Evolutionary conservation across 2,329 filamentous ascomycete species (phyloP), one percentile per base, ranked within the genome.

Genomic region (Calonectria pseudoreteaudii): DNA sequence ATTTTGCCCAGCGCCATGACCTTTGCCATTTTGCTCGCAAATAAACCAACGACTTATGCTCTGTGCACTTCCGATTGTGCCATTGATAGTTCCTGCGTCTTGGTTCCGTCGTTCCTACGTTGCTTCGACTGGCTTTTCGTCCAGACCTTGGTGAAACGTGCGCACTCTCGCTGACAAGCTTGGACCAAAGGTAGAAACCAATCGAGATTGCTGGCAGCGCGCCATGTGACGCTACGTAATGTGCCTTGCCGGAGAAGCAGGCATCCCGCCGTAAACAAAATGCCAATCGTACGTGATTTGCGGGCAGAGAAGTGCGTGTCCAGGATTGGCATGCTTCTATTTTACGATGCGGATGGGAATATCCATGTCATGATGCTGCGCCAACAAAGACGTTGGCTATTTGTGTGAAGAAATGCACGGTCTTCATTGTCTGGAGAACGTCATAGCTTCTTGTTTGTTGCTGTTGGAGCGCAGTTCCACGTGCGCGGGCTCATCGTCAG

Each of bases 381-480:
- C 56, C 13, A 36, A 23, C 56, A 41, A n/a, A 30, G 52, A 20
- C 18, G 10, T 56, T 16, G 56, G 23, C 36, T 28, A 16, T 41
- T 10, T 16, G 23, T 16, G 16, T 62, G 14, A 41, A 62, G 23
- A 16, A 5, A 10, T 18, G 14, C 56, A 62, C 56, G 56, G 56
- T 18, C 18, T 3, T 8, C 9, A 31, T 34, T 30, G 20, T 56
- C 9, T 20, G 26, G 30, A 34, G 30, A 20, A 26, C 38, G 34
- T 38, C 56, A 62, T 62, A 62, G 56, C 56, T 62, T 41, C 56
- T 62, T 38, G 34, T 62, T 62, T 62, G 34, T 41, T 62, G 14
- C 36, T 38, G 23, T 34, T 38, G n/a, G 1, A 36, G 26, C 36
- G 34, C 14, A 41, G 23, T 41, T 28, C 34, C 34, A 41, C n/a